Conservation (phyloP, 331 rosid genomes). For the Arachis monticola region DNA sequence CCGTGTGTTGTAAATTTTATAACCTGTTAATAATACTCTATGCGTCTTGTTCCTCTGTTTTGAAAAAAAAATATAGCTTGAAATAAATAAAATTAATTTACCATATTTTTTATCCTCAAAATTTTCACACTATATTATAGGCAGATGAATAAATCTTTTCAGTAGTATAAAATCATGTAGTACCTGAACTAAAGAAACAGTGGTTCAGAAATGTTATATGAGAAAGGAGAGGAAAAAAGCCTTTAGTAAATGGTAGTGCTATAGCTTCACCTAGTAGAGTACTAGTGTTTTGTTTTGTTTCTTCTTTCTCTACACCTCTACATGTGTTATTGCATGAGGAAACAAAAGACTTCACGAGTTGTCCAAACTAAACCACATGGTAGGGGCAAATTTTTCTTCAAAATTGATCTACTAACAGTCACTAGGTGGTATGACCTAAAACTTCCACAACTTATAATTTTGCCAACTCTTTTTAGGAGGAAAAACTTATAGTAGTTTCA, state of each 20-base stretch:
- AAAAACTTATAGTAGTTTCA: neutral
- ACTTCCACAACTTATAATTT: neutral
- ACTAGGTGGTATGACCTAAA: neutral
- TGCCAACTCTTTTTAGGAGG: neutral
- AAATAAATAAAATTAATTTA: too few species aligned
- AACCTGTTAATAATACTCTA: too few species aligned
- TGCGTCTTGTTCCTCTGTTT: too few species aligned
- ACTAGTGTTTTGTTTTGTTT: constrained; percentile 1
- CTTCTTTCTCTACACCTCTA: neutral
- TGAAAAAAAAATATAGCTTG: too few species aligned
- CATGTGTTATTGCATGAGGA: constrained; percentile 18
- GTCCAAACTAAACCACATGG: constrained; percentile 36
- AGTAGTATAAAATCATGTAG: neutral
- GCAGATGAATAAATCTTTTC: too few species aligned
- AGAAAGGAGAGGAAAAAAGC: constrained; percentile 26
- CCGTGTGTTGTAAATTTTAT: too few species aligned
- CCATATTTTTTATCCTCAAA: too few species aligned
- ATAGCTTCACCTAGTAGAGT: neutral
- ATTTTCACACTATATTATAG: too few species aligned
- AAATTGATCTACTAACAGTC: too few species aligned
- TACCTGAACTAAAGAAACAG: neutral
- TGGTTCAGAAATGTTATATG: too few species aligned
- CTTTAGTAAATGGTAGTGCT: constrained; percentile 5
- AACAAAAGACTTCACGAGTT: constrained; percentile 30
- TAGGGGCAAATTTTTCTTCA: neutral